Percentiles rank a stretch among this genome's conserved stretches.
phyloP scores from a whole-genome alignment of 768 basidiomycete species.

The Psilocybe subaeruginosa region DNA sequence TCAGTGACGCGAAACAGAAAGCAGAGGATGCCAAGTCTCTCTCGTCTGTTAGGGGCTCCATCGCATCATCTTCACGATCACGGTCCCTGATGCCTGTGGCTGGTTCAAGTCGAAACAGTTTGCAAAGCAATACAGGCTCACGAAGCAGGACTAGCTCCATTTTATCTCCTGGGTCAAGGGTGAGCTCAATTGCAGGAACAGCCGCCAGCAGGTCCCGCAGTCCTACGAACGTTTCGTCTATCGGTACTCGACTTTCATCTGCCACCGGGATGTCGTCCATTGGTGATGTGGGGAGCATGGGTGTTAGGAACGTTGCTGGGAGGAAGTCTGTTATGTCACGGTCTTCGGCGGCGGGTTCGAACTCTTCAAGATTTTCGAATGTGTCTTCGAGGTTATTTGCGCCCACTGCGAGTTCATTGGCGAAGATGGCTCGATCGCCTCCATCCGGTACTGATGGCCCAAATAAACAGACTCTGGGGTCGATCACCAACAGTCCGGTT shows the following conservation, averaged over 20 bases:
- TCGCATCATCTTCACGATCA: constrained; percentile 22
- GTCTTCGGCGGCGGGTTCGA: constrained; percentile 23
- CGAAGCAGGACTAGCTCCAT: constrained; percentile 13
- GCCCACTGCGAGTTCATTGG: constrained; percentile 78
- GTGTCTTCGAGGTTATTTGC: constrained; percentile 58
- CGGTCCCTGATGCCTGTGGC: constrained; percentile 30
- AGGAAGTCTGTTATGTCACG: constrained; percentile 20
- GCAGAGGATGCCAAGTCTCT: constrained; percentile 8
- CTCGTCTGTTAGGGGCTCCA: constrained; percentile 8
- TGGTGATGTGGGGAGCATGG: constrained; percentile 36
- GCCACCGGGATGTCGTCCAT: constrained; percentile 22
- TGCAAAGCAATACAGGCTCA: constrained; percentile 17
- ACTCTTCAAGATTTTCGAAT: constrained; percentile 35
- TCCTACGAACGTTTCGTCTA: constrained; percentile 39
- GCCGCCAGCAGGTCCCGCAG: constrained; percentile 20
- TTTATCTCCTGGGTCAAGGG: background rate
- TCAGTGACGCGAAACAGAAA: constrained; percentile 17
- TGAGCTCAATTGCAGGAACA: constrained; percentile 18
- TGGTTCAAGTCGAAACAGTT: constrained; percentile 17
- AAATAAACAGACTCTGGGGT: constrained; percentile 24
- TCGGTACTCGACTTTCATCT: constrained; percentile 41
- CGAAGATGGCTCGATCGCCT: constrained; percentile 45
- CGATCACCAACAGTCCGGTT: constrained; percentile 39
- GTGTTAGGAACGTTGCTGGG: constrained; percentile 29
- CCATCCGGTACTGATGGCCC: constrained; percentile 2